Evolutionary conservation across 2,329 filamentous ascomycete species (phyloP), one percentile per base, ranked within the genome.

Genomic region (Claviceps maximensis): DNA sequence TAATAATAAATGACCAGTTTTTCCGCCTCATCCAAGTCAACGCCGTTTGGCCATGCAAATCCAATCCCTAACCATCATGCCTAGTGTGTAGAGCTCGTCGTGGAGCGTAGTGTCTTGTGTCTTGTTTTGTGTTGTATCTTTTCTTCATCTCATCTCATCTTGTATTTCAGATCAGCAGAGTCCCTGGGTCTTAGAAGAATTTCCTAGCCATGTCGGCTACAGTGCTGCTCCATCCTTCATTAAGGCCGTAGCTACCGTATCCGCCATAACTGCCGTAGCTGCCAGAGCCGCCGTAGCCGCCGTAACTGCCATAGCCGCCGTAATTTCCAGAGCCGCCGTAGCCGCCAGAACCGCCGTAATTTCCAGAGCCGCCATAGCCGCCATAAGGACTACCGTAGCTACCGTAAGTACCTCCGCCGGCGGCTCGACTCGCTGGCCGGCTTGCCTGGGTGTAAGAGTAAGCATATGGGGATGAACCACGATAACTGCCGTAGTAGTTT

Each of bases 161-260:
- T 17, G 25, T 33, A 9, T 33, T 8, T 9, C 31, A 2, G 2
- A 4, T 8, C 31, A 33, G 3, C 31, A 9, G 9, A 40, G 13
- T n/a, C n/a, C n/a, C n/a, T 3, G 10, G 9, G n/a, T 15, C 17
- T 61, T 62, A 73, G 50, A 70, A 69, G 58, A 74, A 75, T 59
- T 71, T 68, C 60, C 69, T 72, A 49, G 69, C 68, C 47, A 74
- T 63, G 36, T 63, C 63, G 45, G 62, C 62, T 51, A 74, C 62
- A 4, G 69, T 64, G 4, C 65, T 64, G 6, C 65, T 61, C 56
- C 71, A 67, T 47, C 27, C 46, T 25, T 65, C 4, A 23, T 51
- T 31, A 9, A 12, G 9, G 15, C 40, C 36, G 8, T 27, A 15
- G 47, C 47, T 31, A 19, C 19, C 33, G 23, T 38, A 62, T 42